Base-by-base conservation (phyloP, 495 filamentous ascomycete genomes). In the Penicillium verhagenii region DNA sequence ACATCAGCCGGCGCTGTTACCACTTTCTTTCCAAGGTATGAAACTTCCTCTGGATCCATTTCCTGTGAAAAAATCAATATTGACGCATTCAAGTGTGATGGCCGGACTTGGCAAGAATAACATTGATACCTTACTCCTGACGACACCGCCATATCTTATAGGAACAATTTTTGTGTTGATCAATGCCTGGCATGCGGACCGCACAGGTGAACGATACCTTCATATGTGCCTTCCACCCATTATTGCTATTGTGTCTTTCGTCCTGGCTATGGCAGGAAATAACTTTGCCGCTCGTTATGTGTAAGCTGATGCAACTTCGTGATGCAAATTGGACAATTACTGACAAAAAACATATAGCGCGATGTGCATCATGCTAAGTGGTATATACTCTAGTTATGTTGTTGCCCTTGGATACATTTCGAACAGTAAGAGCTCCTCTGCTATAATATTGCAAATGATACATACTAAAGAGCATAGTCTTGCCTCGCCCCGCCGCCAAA, bases 181-280 rank as follows among this genome's bases (percentile, higher is more conserved):
- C 44, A 91, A 91, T 57, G 82, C 86, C 2, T 86, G 81, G 74
- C 86, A 91, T 63, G 86, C 87, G 2, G 89, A 93, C 65, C 75
- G 76, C 37, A 88, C 84, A 2, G 84, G 87, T 18, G 87, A 93
- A 68, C 79, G 88, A 13, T 92, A 85, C 65, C 82, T 82, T 59
- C 89, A 92, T 67, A 80, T 92, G 52, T 76, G 72, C 0, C 25
- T 84, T 10, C 87, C 89, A 0, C 76, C 90, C 28, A 79, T 74
- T 50, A 76, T 92, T 23, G 84, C 86, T 1, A 68, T 92, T 20
- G 66, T 72, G 6, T 85, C 84, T 1, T 91, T 88, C 67, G 84
- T 92, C 58, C 77, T 91, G 40, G 85, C 83, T 7, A 83, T 85
- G 1, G 70, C 83, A 0, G 90, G 42, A n/a, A 60, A 48, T 33